Conservation (phyloP, 768 basidiomycete genomes). For the Pisolithus albus region DNA sequence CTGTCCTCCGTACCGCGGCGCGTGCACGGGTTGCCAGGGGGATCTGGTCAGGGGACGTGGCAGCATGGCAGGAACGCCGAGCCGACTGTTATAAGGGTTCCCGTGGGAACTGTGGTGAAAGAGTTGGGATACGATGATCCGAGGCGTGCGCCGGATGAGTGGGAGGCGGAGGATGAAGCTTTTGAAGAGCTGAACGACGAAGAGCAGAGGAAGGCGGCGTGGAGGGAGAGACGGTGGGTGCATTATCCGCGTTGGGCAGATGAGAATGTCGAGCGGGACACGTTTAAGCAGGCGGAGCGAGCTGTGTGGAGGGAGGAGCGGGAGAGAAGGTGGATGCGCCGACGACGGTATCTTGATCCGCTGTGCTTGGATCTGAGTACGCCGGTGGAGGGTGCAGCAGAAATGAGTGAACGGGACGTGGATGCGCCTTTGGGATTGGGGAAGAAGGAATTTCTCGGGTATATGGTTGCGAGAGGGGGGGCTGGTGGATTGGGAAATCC, state of each 20-base stretch:
- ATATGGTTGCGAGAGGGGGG: conserved; percentile 73
- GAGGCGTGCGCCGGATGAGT: conserved; percentile 56
- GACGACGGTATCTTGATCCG: conserved; percentile 37
- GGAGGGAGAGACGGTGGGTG: conserved; percentile 66
- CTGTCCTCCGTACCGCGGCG: conserved; percentile 67
- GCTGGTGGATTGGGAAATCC: conserved; percentile 84
- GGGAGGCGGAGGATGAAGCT: conserved; percentile 65
- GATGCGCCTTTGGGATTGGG: conserved; percentile 56
- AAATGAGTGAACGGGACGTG: conserved; percentile 34
- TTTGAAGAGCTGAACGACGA: conserved; percentile 40
- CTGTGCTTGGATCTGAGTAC: conserved; percentile 60
- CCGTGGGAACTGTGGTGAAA: conserved; percentile 83
- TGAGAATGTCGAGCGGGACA: conserved; percentile 49
- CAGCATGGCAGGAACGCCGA: conserved; percentile 71
- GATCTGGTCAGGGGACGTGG: conserved; percentile 78
- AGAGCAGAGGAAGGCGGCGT: conserved; percentile 44
- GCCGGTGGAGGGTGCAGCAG: conserved; percentile 35
- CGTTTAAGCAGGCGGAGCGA: conserved; percentile 67
- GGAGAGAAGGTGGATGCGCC: conserved; percentile 43
- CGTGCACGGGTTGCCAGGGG: conserved; percentile 60
- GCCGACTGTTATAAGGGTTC: conserved; percentile 74
- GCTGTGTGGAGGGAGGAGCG: conserved; percentile 55
- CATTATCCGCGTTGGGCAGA: conserved; percentile 70
- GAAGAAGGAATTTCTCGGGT: conserved; percentile 46
- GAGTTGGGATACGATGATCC: conserved; percentile 66